A percentile compares a stretch with the other conserved stretches of the same genome.
Evolutionary conservation across 805 yeast species (phyloP).

Genomic region (Myxozyma neotropica): DNA sequence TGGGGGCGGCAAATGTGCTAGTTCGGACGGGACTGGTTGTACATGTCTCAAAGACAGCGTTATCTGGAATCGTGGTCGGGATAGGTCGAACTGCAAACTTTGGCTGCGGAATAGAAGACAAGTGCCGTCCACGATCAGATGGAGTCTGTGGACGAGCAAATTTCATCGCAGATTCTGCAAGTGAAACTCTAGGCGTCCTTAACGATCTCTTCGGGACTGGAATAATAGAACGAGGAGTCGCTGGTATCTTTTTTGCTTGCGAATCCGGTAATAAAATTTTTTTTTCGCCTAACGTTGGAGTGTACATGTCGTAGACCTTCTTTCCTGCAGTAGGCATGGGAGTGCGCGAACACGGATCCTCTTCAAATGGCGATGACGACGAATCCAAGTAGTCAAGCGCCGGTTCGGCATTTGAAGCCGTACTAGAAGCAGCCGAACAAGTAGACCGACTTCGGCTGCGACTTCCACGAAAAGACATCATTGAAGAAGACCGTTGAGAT

Average conservation of each 20-base stretch:
- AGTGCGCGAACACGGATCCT: constrained; percentile 10
- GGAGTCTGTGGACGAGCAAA: constrained; percentile 21
- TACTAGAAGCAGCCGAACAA: constrained; percentile 16
- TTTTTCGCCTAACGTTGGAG: neutral
- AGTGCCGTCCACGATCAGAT: constrained; percentile 15
- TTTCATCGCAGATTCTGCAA: neutral
- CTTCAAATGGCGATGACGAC: constrained; percentile 28
- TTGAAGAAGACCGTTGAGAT: constrained; percentile 14
- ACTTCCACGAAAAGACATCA: constrained; percentile 19
- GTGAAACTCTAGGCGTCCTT: constrained; percentile 3
- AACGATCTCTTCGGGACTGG: constrained; percentile 16
- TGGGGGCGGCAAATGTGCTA: constrained; percentile 3
- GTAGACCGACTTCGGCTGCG: constrained; percentile 25
- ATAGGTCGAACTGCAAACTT: constrained; percentile 13
- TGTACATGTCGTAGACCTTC: neutral
- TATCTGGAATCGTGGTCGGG: neutral
- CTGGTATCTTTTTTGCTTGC: neutral
- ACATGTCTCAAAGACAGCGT: too few relatives aligned
- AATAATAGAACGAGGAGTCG: constrained; percentile 15
- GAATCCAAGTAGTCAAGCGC: neutral
- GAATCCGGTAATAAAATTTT: neutral
- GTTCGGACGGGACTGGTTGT: neutral
- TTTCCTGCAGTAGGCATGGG: constrained; percentile 6
- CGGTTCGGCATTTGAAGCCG: constrained; percentile 7
- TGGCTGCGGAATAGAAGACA: constrained; percentile 22